Evolutionary conservation across 306 rosid species (phyloP).

Genomic region (Fragaria vesca): DNA sequence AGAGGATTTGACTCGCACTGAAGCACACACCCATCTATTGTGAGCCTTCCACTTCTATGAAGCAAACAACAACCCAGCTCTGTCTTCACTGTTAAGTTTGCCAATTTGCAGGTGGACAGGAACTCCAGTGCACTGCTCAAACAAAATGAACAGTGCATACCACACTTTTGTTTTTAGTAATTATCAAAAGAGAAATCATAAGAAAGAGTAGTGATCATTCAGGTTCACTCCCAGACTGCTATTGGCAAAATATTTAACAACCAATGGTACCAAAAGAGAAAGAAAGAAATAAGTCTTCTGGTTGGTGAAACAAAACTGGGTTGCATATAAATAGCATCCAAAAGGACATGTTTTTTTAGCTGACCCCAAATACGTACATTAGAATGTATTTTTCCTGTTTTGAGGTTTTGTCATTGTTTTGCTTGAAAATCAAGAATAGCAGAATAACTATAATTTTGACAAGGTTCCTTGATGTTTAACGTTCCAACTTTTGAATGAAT

Average conservation of each 20-base stretch:
- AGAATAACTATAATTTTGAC: neutral
- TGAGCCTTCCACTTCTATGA: conserved; percentile 87
- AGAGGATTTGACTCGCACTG: conserved; percentile 86
- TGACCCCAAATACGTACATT: neutral
- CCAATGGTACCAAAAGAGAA: neutral
- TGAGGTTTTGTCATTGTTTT: no score
- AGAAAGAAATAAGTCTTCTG: neutral
- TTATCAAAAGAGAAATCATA: neutral
- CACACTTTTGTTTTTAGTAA: conserved; percentile 25
- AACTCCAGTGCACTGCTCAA: conserved; percentile 85
- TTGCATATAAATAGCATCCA: neutral
- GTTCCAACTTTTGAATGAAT: neutral
- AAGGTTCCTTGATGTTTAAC: neutral
- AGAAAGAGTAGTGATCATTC: neutral
- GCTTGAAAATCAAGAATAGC: neutral
- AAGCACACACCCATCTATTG: conserved; percentile 77
- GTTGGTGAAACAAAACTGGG: neutral
- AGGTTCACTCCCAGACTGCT: conserved; percentile 14
- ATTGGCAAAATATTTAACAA: neutral
- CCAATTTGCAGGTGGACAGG: conserved; percentile 81
- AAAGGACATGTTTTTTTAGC: neutral
- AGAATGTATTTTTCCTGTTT: neutral
- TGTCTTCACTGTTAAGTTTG: conserved; percentile 84
- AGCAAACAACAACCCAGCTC: conserved; percentile 96
- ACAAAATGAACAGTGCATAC: conserved; percentile 39